Evolutionary conservation across 768 basidiomycete species (phyloP).

Genomic region (Agrocybe chaxingu): DNA sequence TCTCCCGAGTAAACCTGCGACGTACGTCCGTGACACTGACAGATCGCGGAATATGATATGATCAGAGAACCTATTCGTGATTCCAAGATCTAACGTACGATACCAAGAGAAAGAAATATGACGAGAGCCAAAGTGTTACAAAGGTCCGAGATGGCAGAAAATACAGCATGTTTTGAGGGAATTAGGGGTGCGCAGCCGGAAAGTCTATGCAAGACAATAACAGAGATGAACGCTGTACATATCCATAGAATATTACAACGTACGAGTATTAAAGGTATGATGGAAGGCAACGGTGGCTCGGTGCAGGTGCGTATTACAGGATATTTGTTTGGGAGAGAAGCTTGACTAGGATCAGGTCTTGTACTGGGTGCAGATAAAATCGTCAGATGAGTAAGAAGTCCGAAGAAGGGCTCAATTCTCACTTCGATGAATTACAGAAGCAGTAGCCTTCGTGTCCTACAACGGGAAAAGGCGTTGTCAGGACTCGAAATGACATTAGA

Average conservation of each 20-base stretch:
- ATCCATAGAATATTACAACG: neutral
- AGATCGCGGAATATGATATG: too few relatives aligned
- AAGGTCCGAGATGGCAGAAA: too few relatives aligned
- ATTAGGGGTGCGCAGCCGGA: neutral
- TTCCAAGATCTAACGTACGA: too few relatives aligned
- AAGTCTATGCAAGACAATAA: neutral
- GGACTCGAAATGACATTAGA: slow-evolving; percentile 6
- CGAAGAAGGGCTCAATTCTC: slow-evolving; percentile 17
- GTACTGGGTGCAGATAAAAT: slow-evolving; percentile 20
- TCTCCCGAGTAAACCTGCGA: too few relatives aligned
- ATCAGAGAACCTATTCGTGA: too few relatives aligned
- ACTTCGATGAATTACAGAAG: slow-evolving; percentile 46
- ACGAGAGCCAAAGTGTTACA: too few relatives aligned
- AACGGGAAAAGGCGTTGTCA: slow-evolving; percentile 10
- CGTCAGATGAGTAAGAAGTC: neutral
- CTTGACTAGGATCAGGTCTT: slow-evolving; percentile 33
- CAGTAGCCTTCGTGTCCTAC: slow-evolving; percentile 46
- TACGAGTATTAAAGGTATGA: neutral
- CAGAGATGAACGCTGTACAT: neutral
- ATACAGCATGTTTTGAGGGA: neutral
- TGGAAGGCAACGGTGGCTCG: neutral
- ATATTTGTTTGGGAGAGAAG: slow-evolving; percentile 30
- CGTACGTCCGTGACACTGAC: too few relatives aligned
- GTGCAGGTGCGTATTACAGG: slow-evolving; percentile 18
- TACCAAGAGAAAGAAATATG: too few relatives aligned